A percentile compares a stretch with the other conserved stretches of the same genome.
Conservation (phyloP, 352 stramenopile species). For the Pythium aristosporum region DNA sequence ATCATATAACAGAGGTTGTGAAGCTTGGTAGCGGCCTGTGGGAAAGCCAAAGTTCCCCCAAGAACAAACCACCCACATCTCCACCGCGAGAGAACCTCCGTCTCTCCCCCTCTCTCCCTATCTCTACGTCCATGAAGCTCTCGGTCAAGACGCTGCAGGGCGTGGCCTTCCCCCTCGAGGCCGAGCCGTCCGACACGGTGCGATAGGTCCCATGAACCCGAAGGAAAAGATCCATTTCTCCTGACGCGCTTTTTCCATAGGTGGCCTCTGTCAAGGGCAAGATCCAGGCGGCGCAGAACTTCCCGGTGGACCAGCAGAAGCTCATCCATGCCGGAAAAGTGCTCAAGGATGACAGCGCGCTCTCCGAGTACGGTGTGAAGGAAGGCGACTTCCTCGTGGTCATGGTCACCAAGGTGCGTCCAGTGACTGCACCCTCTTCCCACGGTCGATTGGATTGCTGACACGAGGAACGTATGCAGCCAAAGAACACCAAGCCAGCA, state of each 20-base stretch:
- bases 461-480: slow-evolving; percentile 21
- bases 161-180: slow-evolving; percentile 76
- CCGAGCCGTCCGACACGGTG: slow-evolving; percentile 72
- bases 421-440: background rate
- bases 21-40: slow-evolving; percentile 2
- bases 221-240: background rate
- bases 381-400: slow-evolving; percentile 89
- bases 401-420: slow-evolving; percentile 79
- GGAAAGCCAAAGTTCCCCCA: slow-evolving; percentile 10
- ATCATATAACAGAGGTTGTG: slow-evolving; percentile 26
- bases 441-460: background rate
- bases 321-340: slow-evolving; percentile 89
- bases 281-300: slow-evolving; percentile 74
- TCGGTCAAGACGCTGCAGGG: slow-evolving; percentile 87
- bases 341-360: slow-evolving; percentile 80
- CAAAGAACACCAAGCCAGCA: slow-evolving; percentile 56
- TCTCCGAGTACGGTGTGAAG: slow-evolving; percentile 85
- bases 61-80: background rate
- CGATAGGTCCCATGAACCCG: background rate
- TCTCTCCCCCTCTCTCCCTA: background rate
- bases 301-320: slow-evolving; percentile 74
- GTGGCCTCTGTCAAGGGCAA: slow-evolving; percentile 77
- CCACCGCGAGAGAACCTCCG: background rate
- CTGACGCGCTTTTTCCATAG: slow-evolving; percentile 29
- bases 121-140: slow-evolving; percentile 65